Base-by-base conservation (phyloP, 1,284 basidiomycete species). In the Schizophyllum commune region DNA sequence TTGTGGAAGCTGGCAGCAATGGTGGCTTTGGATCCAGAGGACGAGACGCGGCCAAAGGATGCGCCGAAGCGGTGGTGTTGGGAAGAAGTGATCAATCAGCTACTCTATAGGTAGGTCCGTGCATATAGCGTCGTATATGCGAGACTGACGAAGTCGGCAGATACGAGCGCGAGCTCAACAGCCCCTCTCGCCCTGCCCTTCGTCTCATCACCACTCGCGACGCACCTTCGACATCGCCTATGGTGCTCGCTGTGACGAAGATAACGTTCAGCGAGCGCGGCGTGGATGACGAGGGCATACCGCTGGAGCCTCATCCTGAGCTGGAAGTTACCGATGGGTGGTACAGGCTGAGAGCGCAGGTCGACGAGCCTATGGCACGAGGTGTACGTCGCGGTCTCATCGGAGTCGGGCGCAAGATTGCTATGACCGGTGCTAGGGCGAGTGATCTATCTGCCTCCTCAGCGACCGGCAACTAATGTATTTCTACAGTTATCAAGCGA, bases 301-400 rank as follows among this genome's bases (percentile, higher is more conserved):
- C 72, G 1, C 67, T 75, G 17, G 73, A 74, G 32, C 69, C 77
- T 22, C 69, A 77, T 64, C 80, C 84, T 21, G 80, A 86, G 63
- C 74, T 96, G 5, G 95, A 97, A 72, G 77, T 99, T 13, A 95
- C 94, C 0, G 97, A 99, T 70, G 96, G 96, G 8, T 99, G 96
- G 97, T 99, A 99, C 69, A 79, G 85, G 34, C 80, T 99, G 13
- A 83, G 87, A 11, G 90, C 93, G 0, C 79, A 80, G 52, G 77
- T 94, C 5, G 96, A 98, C 71, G 76, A 79, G 13, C 82, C 89
- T 1, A 76, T 99, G 8, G 79, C 79, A 1, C 80, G 88, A 22
- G 96, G 94, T 0, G 77, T 91, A 5, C 74, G 75, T 51, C 82
- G 80, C 20, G 86, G 89, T 0, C 79, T 81, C 55, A 81, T 99